These are phyloP conservation scores for Aquanectria penicillioides DNA, from an alignment of 2,329 filamentous ascomycete genomes.

Conservation along the genomic window DNA sequence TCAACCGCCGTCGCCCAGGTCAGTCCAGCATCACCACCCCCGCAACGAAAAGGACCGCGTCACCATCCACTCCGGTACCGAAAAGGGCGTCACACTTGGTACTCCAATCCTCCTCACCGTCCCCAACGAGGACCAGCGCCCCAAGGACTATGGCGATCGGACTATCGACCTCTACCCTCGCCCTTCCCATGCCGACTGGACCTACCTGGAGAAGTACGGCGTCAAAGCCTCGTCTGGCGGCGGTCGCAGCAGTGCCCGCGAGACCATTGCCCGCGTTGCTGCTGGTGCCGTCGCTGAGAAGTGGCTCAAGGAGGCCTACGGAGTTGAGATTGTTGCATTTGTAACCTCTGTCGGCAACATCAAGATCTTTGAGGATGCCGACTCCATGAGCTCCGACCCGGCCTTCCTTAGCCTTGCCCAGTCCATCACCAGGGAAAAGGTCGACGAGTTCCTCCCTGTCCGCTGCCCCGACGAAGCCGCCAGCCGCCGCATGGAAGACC, in stretches of 20 bases:
- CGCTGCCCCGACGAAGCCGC: constrained; percentile 80
- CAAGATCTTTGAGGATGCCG: constrained; percentile 45
- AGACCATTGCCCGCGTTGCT: constrained; percentile 93
- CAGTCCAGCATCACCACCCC: constrained; percentile 92
- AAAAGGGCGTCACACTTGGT: constrained; percentile 88
- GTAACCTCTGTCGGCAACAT: constrained; percentile 81
- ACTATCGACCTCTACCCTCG: constrained; percentile 94
- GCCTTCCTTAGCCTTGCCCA: constrained; percentile 80
- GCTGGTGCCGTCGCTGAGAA: constrained; percentile 94
- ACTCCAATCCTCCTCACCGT: constrained; percentile 91
- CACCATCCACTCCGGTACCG: constrained; percentile 91
- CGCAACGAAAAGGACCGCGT: constrained; percentile 93
- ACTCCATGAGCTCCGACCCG: constrained; percentile 76
- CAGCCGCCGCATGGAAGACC: constrained; percentile 77
- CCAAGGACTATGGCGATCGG: constrained; percentile 87
- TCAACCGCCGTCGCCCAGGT: constrained; percentile 88
- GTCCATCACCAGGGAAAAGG: constrained; percentile 61
- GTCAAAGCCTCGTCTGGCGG: constrained; percentile 91
- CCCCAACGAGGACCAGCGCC: constrained; percentile 91
- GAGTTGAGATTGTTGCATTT: constrained; percentile 91
- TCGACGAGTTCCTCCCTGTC: constrained; percentile 87
- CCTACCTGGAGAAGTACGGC: constrained; percentile 97
- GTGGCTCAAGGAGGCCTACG: constrained; percentile 82
- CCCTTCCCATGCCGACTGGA: constrained; percentile 95
- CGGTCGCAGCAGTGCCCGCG: constrained; percentile 88